Evolutionary conservation across 163 green algal genomes (phyloP), one percentile per base, ranked within the genome.

Genomic region (Prototheca stagnorum): DNA sequence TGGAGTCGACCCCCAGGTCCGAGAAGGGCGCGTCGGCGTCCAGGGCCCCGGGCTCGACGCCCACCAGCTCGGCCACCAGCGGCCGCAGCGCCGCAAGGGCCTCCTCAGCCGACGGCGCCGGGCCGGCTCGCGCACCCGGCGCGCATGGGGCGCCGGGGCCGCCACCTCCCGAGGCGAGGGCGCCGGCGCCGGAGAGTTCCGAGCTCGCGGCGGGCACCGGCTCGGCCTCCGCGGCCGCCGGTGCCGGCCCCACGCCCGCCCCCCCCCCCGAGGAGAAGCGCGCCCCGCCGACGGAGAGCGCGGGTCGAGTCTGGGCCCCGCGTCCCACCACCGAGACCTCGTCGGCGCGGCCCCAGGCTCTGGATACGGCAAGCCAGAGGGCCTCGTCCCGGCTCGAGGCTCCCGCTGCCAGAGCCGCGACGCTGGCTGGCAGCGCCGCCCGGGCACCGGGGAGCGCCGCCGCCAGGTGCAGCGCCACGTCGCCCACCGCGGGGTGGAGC

Each of bases 1-100:
- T 53, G 19, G 66, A 78, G 52, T 82, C 73, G 17, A 82, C 51
- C 12, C 73, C 73, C 5, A 60, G 53, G 6, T 71, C 72, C 72
- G 88, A 85, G 23, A 93, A 56, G 3, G 72, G 77, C 17, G 70
- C 34, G 26, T 72, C 60, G 9, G 27, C 12, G 15, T 28, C 28
- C 23, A 67, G 33, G n/a, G n/a, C n/a, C n/a, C n/a, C n/a, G n/a
- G n/a, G n/a, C 1, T 52, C 36, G 28, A 22, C n/a, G 17, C 51
- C 53, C 11, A 64, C 23, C 42, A 65, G 36, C 21, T 54, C 35
- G 1, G 35, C 54, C 5, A 59, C 50, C 12, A 59, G 49, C 1
- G 25, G 36, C 6, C 40, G 39, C 24, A 70, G 25, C 27, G 37
- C 4, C 4, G 9, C 15, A 4, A 19, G 2, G 7, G 45, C 25